Evolutionary conservation across 495 filamentous ascomycete genomes (phyloP).

Genomic region (Aspergillus carlsbadensis): DNA sequence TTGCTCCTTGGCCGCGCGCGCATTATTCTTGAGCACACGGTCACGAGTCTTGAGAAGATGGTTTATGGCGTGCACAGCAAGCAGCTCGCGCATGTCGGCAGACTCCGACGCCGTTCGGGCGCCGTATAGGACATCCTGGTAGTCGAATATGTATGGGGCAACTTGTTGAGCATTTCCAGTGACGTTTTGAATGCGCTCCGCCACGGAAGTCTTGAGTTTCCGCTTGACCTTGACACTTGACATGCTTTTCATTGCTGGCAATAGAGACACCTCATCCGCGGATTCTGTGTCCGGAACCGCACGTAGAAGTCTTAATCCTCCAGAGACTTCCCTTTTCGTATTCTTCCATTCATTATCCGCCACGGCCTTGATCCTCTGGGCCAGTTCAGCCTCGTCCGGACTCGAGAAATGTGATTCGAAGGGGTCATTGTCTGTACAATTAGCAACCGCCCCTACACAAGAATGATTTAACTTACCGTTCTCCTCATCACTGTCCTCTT

Average conservation of each 20-base stretch:
- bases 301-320: slow-evolving; percentile 46
- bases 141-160: slow-evolving; percentile 58
- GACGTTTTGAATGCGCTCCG: slow-evolving; percentile 34
- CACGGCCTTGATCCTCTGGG: slow-evolving; percentile 51
- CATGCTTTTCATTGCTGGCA: slow-evolving; percentile 38
- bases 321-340: slow-evolving; percentile 36
- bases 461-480: slow-evolving; percentile 17
- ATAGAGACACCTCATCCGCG: slow-evolving; percentile 23
- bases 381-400: slow-evolving; percentile 56
- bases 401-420: slow-evolving; percentile 77
- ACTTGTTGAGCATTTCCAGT: slow-evolving; percentile 33
- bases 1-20: slow-evolving; percentile 61
- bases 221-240: slow-evolving; percentile 47
- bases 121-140: slow-evolving; percentile 78
- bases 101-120: slow-evolving; percentile 66
- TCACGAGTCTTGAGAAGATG: slow-evolving; percentile 94
- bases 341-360: slow-evolving; percentile 57
- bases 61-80: slow-evolving; percentile 83
- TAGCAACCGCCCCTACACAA: background rate
- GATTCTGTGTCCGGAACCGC: slow-evolving; percentile 36
- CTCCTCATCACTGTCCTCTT: slow-evolving; percentile 40
- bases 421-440: slow-evolving; percentile 54
- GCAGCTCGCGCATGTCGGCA: slow-evolving; percentile 63
- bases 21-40: slow-evolving; percentile 87
- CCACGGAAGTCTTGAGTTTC: slow-evolving; percentile 38